Evolutionary conservation across 257 asterid species (phyloP).

Genomic region (Solanum chilense): DNA sequence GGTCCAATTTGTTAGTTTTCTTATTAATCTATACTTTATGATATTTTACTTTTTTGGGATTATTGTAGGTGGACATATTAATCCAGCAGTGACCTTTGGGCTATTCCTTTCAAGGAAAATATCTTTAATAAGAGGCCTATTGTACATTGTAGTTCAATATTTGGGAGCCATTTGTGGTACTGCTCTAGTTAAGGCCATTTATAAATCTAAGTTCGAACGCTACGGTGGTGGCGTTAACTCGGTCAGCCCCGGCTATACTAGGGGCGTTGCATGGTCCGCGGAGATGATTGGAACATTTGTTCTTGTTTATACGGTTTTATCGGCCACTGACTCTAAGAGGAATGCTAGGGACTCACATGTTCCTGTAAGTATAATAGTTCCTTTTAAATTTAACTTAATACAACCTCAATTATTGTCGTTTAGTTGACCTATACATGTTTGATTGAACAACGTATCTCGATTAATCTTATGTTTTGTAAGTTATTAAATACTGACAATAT

Average conservation of each 20-base stretch:
- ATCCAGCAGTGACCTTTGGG: slow-evolving; percentile 12
- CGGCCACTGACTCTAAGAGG: not conserved
- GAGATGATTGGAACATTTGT: not conserved
- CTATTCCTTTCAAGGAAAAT: slow-evolving; percentile 36
- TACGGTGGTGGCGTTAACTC: slow-evolving; percentile 12
- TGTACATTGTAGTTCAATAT: slow-evolving; percentile 39
- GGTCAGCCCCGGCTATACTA: not conserved
- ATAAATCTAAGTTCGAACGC: slow-evolving; percentile 7
- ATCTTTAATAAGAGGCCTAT: slow-evolving; percentile 24
- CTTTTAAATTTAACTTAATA: too few relatives aligned
- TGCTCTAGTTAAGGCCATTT: slow-evolving; percentile 26
- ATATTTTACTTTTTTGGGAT: not conserved
- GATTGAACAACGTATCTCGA: not conserved
- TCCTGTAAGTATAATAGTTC: not conserved
- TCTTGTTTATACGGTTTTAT: not conserved
- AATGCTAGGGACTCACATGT: not conserved
- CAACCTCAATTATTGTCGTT: not conserved
- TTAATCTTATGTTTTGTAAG: not conserved
- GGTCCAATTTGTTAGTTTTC: too few relatives aligned
- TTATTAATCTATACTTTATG: not conserved
- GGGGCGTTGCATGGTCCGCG: not conserved
- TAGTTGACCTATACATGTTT: not conserved
- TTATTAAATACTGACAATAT: not conserved
- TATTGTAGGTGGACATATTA: slow-evolving; percentile 34
- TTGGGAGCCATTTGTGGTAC: slow-evolving; percentile 41